phyloP scores from a whole-genome alignment of 441 rosid species.

The Corymbia citriodora region DNA sequence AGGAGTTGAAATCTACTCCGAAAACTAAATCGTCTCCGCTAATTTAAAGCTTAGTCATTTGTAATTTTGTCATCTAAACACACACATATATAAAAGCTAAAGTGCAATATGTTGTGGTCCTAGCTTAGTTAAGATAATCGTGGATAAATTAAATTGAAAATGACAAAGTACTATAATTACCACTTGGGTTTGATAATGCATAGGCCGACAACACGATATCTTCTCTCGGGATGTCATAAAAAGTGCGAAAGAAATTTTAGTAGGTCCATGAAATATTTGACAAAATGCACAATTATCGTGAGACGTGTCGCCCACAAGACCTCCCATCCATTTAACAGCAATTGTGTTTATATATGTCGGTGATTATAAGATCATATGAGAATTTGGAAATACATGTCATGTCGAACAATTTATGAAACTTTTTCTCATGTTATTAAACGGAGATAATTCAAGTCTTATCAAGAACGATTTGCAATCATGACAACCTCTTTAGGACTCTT shows the following conservation, averaged over 20 bases:
- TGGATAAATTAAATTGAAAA: background rate
- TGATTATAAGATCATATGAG: no score
- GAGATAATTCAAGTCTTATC: background rate
- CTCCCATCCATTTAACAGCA: background rate
- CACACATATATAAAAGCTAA: background rate
- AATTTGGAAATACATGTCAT: background rate
- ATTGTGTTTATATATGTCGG: no score
- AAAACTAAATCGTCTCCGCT: background rate
- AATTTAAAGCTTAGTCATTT: background rate
- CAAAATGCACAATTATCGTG: fast-evolving
- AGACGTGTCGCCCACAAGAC: background rate
- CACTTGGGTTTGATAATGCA: background rate
- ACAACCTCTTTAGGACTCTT: background rate
- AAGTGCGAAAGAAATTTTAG: background rate
- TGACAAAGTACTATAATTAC: background rate
- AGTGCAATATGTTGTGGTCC: background rate
- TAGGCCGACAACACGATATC: background rate
- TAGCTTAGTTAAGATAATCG: background rate
- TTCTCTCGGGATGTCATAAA: background rate
- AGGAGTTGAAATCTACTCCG: no score
- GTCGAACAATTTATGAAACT: background rate
- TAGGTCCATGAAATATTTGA: background rate
- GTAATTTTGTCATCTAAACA: background rate
- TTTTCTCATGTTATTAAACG: background rate
- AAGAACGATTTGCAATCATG: background rate